Conservation (phyloP, 2,329 filamentous ascomycete genomes). For the Aspergillus caelatus region DNA sequence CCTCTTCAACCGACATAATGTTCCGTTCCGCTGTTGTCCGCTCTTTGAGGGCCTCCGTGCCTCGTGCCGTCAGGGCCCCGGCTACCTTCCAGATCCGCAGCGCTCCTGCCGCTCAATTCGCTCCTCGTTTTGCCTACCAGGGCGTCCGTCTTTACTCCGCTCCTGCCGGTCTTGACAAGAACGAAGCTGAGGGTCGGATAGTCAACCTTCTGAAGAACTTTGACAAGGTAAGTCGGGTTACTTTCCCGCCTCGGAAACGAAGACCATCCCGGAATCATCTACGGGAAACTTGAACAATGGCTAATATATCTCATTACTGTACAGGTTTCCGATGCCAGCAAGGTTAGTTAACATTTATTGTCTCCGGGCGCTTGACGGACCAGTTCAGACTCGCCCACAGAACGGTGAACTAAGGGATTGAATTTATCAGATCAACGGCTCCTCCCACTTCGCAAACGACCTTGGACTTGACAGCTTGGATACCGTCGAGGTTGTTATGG, state of each 20-base stretch:
- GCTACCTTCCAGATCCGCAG: conserved; percentile 63
- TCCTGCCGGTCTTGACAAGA: conserved; percentile 73
- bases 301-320: conserved; percentile 17
- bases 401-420: conserved; percentile 25
- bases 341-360: conserved; percentile 32
- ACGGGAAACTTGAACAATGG: background rate
- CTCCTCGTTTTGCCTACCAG: conserved; percentile 66
- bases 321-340: conserved; percentile 44
- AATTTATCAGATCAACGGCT: conserved; percentile 70
- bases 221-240: conserved; percentile 74
- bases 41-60: conserved; percentile 64
- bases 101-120: conserved; percentile 62
- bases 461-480: conserved; percentile 96
- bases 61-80: conserved; percentile 57
- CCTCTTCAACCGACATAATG: conserved; percentile 60
- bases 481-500: conserved; percentile 99
- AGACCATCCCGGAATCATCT: background rate
- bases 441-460: conserved; percentile 94
- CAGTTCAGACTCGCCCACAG: background rate
- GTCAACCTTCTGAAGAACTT: conserved; percentile 92
- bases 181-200: conserved; percentile 89
- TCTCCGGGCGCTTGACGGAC: background rate
- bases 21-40: conserved; percentile 86
- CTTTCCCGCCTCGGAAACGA: conserved; percentile 7
- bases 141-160: conserved; percentile 85